Evolutionary conservation across 768 basidiomycete genomes (phyloP).

Genomic region (Lactarius sanguifluus): DNA sequence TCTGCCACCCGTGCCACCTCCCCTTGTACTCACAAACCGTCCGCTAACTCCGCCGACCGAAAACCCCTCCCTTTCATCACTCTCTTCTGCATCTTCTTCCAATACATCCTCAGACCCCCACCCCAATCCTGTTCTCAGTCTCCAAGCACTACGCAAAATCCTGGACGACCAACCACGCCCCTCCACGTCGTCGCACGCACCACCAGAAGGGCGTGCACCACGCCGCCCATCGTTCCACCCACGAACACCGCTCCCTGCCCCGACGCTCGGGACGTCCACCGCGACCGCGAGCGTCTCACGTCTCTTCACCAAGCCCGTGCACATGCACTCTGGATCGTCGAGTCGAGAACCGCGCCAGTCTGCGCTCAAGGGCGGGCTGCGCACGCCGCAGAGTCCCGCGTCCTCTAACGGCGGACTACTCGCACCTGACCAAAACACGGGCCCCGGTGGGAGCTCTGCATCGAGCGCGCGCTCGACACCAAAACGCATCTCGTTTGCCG

Average conservation of each 20-base stretch:
- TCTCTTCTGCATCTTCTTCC: constrained; percentile 41
- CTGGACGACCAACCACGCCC: constrained; percentile 53
- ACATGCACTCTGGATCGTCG: constrained; percentile 61
- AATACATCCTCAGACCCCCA: constrained; percentile 55
- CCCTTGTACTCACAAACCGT: constrained; percentile 38
- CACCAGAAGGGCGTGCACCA: constrained; percentile 38
- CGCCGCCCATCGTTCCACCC: constrained; percentile 39
- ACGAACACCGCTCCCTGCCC: constrained; percentile 50
- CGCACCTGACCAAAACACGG: constrained; percentile 27
- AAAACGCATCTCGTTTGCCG: constrained; percentile 77
- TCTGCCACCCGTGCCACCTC: constrained; percentile 19
- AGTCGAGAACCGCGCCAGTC: constrained; percentile 60
- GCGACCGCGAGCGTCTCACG: constrained; percentile 78
- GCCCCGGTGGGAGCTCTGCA: constrained; percentile 40
- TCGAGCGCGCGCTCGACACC: constrained; percentile 58
- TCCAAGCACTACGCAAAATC: constrained; percentile 68
- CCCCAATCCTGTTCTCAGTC: constrained; percentile 59
- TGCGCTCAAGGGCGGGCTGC: constrained; percentile 40
- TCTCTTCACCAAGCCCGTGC: constrained; percentile 63
- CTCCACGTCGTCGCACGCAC: constrained; percentile 28
- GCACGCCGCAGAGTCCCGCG: constrained; percentile 35
- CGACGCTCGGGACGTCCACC: constrained; percentile 61
- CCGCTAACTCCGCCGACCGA: constrained; percentile 59
- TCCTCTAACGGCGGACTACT: constrained; percentile 33
- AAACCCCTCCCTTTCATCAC: constrained; percentile 43